Evolutionary conservation across 2,329 filamentous ascomycete species (phyloP).

Genomic region (Pyrenophora graminea): DNA sequence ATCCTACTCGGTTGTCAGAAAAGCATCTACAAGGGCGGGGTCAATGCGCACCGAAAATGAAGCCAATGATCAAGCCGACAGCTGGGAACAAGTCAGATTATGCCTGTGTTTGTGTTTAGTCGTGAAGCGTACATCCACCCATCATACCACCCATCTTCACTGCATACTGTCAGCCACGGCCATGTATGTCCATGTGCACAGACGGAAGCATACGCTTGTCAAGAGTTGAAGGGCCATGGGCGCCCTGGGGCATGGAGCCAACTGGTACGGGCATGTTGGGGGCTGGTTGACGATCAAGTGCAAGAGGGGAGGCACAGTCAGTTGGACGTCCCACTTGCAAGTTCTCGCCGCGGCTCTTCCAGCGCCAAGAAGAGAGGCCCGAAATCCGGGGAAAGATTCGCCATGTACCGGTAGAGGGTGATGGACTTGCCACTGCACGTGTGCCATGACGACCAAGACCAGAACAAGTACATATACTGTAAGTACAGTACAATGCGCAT

Average conservation of each 20-base stretch:
- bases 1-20: slow-evolving; percentile 61
- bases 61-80: slow-evolving; percentile 94
- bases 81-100: slow-evolving; percentile 58
- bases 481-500: not conserved
- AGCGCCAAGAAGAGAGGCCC: slow-evolving; percentile 9
- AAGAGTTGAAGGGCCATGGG: slow-evolving; percentile 65
- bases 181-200: slow-evolving; percentile 27
- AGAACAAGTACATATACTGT: not conserved
- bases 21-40: not conserved
- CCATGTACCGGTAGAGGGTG: too few relatives aligned
- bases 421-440: too few relatives aligned
- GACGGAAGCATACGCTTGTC: slow-evolving; percentile 65
- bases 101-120: not conserved
- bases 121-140: slow-evolving; percentile 80
- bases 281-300: slow-evolving; percentile 16
- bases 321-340: slow-evolving; percentile 17
- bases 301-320: slow-evolving; percentile 19
- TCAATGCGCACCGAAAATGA: slow-evolving; percentile 79
- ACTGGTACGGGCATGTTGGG: slow-evolving; percentile 62
- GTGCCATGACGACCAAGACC: not conserved
- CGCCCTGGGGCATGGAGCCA: slow-evolving; percentile 47
- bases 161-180: slow-evolving; percentile 51
- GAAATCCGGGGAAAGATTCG: slow-evolving; percentile 11
- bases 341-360: slow-evolving; percentile 20
- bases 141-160: slow-evolving; percentile 99